Base-by-base conservation (phyloP, 192 early-diverging fungal species). In the Mortierella hygrophila region DNA sequence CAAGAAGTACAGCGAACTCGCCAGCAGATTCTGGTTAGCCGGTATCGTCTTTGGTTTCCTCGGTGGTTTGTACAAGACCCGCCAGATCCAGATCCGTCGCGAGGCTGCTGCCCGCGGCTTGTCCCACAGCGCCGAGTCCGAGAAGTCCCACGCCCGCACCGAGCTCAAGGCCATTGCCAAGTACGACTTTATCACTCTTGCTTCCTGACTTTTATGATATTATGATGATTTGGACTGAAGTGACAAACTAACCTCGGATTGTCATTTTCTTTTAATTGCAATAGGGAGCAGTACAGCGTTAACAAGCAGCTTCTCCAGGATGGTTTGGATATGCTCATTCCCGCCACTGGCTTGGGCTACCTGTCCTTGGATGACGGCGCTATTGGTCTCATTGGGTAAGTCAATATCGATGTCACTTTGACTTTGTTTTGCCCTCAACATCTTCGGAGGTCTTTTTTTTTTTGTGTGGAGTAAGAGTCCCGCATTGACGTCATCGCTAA, bases 331-430 rank as follows among this genome's bases (percentile, higher is more conserved):
- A 88, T 94, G 65, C 77, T 93, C 49, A 90, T 97, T 76, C 96
- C 96, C 11, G 83, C 91, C n/a, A 85, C 91, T n/a, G 89, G 86
- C 35, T 81, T 96, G 32, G 94, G 93, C n/a, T 94, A 92, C 86
- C 72, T 96, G 26, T 73, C 78, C 49, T 69, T 93, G 26, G 94
- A 95, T 74, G 91, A 91, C 72, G 96, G 96, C 46, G 78, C 93
- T 44, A 86, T 96, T 79, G 96, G 95, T 52, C 81, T 96, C 65
- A 90, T 91, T 88, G 96, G 96, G 85, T 89, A 90, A 76, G 86
- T 78, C 21, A 47, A 46, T 47, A 65, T 10, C 26, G 8, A 65
- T 65, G 29, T 65, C 41, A 23, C 18, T 35, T 54, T 29, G 40
- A n/a, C 15, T 74, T 74, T 11, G 63, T 29, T 60, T 23, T 75